Percentiles rank a stretch among this genome's conserved stretches.
These are phyloP conservation scores for Oryza glaberrima DNA, from an alignment of 176 grass and related monocot genomes.

Conservation along the genomic window DNA sequence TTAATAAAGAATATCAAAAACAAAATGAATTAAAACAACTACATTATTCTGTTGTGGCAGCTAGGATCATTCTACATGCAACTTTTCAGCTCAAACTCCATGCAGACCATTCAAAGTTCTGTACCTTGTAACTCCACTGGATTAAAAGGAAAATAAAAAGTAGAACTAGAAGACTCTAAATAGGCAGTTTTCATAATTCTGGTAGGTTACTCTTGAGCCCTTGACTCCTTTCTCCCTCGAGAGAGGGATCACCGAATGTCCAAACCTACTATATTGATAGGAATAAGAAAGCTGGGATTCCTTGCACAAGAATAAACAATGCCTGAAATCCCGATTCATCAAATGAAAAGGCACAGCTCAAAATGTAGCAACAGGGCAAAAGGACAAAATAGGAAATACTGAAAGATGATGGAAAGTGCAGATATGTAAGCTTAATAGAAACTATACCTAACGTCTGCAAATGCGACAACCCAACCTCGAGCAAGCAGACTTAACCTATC, in stretches of 20 bases:
- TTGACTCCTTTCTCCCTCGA: not conserved
- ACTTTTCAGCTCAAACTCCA: constrained; percentile 7
- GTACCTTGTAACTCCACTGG: not conserved
- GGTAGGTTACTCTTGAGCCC: not conserved
- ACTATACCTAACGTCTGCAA: constrained; percentile 91
- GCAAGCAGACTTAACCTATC: constrained; percentile 82
- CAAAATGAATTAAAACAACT: not conserved
- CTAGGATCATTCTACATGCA: constrained; percentile 8
- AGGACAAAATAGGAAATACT: constrained; percentile 33
- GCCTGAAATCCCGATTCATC: not conserved
- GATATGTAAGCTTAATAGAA: constrained; percentile 30
- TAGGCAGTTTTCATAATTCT: constrained; percentile 4
- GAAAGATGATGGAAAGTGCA: constrained; percentile 34
- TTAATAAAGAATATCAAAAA: not conserved
- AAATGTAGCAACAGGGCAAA: not conserved
- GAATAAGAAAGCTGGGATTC: constrained; percentile 12
- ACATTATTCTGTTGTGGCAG: not conserved
- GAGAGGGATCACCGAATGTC: not conserved
- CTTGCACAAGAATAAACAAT: not conserved
- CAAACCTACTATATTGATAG: not conserved
- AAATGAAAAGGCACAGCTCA: constrained; percentile 28
- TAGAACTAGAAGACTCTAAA: not conserved
- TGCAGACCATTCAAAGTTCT: constrained; percentile 9
- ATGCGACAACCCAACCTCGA: constrained; percentile 93
- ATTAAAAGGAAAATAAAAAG: not conserved